Percentiles rank a stretch among this genome's conserved stretches.
Evolutionary conservation across 305 asterid species (phyloP).

Genomic region (Solanum hybrid): DNA sequence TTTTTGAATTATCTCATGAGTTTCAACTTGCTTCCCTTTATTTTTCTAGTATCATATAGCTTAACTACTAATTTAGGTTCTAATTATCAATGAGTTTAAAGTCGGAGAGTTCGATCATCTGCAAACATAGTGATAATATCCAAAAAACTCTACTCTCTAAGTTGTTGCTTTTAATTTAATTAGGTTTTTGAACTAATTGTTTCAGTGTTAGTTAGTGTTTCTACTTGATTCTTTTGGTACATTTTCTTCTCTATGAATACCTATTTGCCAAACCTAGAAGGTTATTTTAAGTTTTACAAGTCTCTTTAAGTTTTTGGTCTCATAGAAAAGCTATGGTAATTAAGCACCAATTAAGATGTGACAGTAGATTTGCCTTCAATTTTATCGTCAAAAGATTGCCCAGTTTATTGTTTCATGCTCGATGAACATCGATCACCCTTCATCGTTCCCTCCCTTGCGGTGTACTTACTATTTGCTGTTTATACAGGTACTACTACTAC

Average conservation of each 20-base stretch:
- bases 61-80: not conserved
- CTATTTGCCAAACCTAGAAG: no score
- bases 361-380: no score
- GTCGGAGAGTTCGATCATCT: not conserved
- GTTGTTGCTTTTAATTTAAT: not conserved
- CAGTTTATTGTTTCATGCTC: no score
- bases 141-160: not conserved
- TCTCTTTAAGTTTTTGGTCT: no score
- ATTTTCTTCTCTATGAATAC: not conserved
- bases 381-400: no score
- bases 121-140: not conserved
- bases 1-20: not conserved
- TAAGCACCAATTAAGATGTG: no score
- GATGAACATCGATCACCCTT: no score
- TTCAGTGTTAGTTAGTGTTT: not conserved
- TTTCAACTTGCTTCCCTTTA: not conserved
- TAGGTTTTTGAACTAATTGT: not conserved
- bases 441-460: no score
- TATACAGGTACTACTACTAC: no score
- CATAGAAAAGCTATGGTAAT: no score
- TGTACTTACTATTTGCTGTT: no score
- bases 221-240: not conserved
- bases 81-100: not conserved
- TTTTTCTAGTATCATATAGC: not conserved
- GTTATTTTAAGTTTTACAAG: not conserved